These are phyloP conservation scores for Buddleja alternifolia DNA, from an alignment of 257 asterid species.

Conservation along the genomic window DNA sequence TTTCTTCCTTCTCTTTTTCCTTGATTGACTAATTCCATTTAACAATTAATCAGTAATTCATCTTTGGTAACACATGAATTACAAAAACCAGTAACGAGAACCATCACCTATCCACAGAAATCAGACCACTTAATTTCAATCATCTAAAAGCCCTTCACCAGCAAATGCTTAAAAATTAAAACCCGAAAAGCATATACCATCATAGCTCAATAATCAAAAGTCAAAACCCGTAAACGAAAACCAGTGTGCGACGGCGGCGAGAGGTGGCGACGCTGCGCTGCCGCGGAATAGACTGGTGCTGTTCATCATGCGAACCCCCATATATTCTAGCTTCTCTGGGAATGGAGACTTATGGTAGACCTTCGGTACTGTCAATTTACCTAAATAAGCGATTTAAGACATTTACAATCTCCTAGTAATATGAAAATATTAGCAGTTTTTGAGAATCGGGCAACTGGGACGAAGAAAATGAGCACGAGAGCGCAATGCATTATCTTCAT, in stretches of 20 bases:
- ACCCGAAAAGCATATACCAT: neutral
- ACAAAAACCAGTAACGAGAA: neutral
- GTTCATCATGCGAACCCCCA: too few relatives aligned
- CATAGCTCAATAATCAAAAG: slow-evolving; percentile 18
- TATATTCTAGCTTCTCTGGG: too few relatives aligned
- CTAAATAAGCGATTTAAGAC: slow-evolving; percentile 27
- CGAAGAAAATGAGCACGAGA: slow-evolving; percentile 23
- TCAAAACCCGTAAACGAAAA: slow-evolving; percentile 14
- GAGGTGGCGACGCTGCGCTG: too few relatives aligned
- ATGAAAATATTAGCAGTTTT: neutral
- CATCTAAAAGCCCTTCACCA: slow-evolving; percentile 10
- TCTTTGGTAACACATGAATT: neutral
- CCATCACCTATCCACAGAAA: neutral
- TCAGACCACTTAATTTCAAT: neutral
- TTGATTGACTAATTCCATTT: neutral
- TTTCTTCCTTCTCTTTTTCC: neutral
- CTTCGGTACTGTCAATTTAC: slow-evolving; percentile 16
- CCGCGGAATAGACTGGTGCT: too few relatives aligned
- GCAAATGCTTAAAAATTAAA: neutral
- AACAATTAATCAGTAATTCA: neutral
- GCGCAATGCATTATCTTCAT: slow-evolving; percentile 30
- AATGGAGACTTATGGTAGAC: slow-evolving; percentile 7
- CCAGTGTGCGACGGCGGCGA: too few relatives aligned
- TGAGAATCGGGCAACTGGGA: slow-evolving; percentile 30
- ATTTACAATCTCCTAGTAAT: slow-evolving; percentile 36